Evolutionary conservation across 331 rosid species (phyloP).

Genomic region (Pyracantha coccinea): DNA sequence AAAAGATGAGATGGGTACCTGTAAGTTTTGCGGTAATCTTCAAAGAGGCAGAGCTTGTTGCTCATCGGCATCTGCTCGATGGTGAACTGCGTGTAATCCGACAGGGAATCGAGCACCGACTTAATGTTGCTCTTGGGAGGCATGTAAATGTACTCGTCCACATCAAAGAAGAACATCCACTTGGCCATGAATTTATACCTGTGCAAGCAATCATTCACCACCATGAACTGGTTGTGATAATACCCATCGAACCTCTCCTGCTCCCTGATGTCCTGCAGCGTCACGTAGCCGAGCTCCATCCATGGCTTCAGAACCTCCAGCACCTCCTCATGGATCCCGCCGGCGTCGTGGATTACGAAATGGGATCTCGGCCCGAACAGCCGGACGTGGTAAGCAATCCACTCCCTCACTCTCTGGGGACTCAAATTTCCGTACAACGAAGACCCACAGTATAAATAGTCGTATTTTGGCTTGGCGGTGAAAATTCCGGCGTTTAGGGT

Average conservation of each 20-base stretch:
- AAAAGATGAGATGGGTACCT: conserved; percentile 35
- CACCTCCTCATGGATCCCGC: conserved; percentile 80
- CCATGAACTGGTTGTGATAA: conserved; percentile 94
- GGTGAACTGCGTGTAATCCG: conserved; percentile 68
- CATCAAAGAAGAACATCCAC: conserved; percentile 98
- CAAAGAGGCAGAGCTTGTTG: conserved; percentile 47
- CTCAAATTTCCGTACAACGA: conserved; percentile 65
- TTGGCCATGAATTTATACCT: conserved; percentile 78
- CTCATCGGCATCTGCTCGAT: conserved; percentile 96
- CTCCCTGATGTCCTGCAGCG: conserved; percentile 71
- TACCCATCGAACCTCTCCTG: conserved; percentile 96
- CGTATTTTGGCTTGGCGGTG: conserved; percentile 57
- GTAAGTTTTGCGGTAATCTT: conserved; percentile 51
- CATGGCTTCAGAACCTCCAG: conserved; percentile 71
- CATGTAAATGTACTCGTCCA: conserved; percentile 77
- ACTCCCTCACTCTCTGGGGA: conserved; percentile 74
- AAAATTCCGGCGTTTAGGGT: conserved; percentile 26
- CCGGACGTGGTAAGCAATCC: conserved; percentile 88
- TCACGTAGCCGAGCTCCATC: conserved; percentile 87
- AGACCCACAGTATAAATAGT: conserved; percentile 83
- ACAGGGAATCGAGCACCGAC: conserved; percentile 59
- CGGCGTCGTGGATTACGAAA: conserved; percentile 88
- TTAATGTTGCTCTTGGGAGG: conserved; percentile 67
- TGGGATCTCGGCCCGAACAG: conserved; percentile 76
- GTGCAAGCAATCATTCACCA: conserved; percentile 86